Percentiles rank a stretch among this genome's conserved stretches.
Evolutionary conservation across 2,329 filamentous ascomycete species (phyloP).

Genomic region (Chaetomium sp.): DNA sequence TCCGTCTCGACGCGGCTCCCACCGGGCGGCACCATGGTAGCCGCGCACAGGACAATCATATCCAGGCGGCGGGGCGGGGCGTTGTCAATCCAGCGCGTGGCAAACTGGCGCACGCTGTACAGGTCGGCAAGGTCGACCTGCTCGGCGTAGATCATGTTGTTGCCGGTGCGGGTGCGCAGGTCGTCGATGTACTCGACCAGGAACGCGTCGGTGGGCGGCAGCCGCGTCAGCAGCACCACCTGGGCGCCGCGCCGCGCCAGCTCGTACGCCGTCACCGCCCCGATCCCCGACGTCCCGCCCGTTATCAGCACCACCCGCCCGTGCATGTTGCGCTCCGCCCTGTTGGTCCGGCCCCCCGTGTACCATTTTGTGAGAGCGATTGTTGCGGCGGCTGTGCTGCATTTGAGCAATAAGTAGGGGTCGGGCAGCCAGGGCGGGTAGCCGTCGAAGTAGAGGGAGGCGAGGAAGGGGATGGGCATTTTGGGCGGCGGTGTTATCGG

Average conservation of each 20-base stretch:
- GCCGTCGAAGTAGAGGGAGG: conserved; percentile 51
- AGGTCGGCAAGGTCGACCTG: conserved; percentile 87
- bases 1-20: conserved; percentile 61
- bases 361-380: conserved; percentile 67
- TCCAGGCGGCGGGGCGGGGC: conserved; percentile 84
- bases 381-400: conserved; percentile 41
- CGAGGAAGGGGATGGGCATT: conserved; percentile 58
- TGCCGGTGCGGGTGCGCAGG: conserved; percentile 72
- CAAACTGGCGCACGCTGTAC: conserved; percentile 89
- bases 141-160: conserved; percentile 91
- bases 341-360: conserved; percentile 73
- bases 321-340: conserved; percentile 81
- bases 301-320: conserved; percentile 93
- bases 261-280: conserved; percentile 71
- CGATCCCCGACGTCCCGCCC: conserved; percentile 91
- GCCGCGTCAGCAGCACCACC: conserved; percentile 83
- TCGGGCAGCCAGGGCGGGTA: conserved; percentile 52
- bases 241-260: conserved; percentile 85
- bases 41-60: conserved; percentile 86
- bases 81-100: conserved; percentile 98
- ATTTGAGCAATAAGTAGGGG: conserved; percentile 47
- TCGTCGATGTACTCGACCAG: conserved; percentile 92
- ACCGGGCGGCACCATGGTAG: conserved; percentile 71
- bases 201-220: conserved; percentile 80
- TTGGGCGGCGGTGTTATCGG: conserved; percentile 26